Evolutionary conservation across 768 basidiomycete genomes (phyloP).

Genomic region (Mycena vulgaris): DNA sequence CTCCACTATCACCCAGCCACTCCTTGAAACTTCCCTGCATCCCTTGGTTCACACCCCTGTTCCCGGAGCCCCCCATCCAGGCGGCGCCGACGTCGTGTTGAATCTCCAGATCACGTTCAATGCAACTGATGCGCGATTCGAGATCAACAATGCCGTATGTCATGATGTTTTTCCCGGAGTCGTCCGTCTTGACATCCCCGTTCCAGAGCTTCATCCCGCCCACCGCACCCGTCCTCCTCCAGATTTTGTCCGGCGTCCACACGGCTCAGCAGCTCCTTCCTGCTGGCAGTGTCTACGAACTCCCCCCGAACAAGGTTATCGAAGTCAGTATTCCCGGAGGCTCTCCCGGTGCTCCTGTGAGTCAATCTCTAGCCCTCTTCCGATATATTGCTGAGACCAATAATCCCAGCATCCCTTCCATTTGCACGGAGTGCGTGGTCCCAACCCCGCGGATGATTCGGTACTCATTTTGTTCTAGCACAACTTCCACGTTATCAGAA

Average conservation of each 20-base stretch:
- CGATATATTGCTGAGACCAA: conserved; percentile 55
- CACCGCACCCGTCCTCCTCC: conserved; percentile 62
- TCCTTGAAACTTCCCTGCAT: conserved; percentile 56
- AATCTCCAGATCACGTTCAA: conserved; percentile 45
- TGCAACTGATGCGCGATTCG: conserved; percentile 56
- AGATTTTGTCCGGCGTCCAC: conserved; percentile 63
- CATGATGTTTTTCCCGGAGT: no score
- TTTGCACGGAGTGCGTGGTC: conserved; percentile 39
- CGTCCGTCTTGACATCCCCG: no score
- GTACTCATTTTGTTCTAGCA: conserved; percentile 43
- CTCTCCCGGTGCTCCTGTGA: neutral
- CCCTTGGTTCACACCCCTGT: conserved; percentile 49
- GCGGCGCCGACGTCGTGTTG: conserved; percentile 59
- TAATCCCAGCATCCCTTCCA: conserved; percentile 51
- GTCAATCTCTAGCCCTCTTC: conserved; percentile 48
- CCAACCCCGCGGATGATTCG: neutral
- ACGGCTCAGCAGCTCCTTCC: conserved; percentile 57
- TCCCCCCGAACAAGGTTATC: conserved; percentile 62
- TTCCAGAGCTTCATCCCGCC: conserved; percentile 55
- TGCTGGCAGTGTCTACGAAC: conserved; percentile 56
- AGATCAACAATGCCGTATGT: conserved; percentile 51
- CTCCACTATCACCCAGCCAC: conserved; percentile 31
- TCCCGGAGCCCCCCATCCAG: conserved; percentile 49
- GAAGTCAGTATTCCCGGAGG: conserved; percentile 44
- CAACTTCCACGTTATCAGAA: conserved; percentile 56